phyloP scores from a whole-genome alignment of 202 grass and related monocot species.

The Cymbopogon flexuosus region DNA sequence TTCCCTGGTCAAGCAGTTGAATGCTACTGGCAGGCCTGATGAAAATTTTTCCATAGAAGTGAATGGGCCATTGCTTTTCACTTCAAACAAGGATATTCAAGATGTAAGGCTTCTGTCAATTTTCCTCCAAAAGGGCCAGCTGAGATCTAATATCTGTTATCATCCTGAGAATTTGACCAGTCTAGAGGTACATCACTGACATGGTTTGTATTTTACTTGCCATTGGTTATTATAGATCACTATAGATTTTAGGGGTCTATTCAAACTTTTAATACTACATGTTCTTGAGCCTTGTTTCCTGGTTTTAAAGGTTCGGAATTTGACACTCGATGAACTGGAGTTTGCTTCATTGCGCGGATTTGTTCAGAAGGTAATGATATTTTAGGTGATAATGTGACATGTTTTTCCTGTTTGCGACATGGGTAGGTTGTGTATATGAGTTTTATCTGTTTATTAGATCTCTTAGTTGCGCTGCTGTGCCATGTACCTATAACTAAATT shows the following conservation, averaged over 20 bases:
- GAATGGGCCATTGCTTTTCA: constrained; percentile 66
- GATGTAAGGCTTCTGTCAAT: constrained; percentile 62
- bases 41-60: constrained; percentile 82
- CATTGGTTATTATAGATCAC: constrained; percentile 24
- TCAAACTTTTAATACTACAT: constrained; percentile 27
- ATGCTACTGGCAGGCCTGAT: constrained; percentile 89
- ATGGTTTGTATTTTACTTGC: constrained; percentile 28
- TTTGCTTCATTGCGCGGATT: constrained; percentile 94
- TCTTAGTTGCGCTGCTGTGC: constrained; percentile 18
- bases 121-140: constrained; percentile 94
- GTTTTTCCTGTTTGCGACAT: constrained; percentile 14
- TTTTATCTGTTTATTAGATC: constrained; percentile 5
- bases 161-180: constrained; percentile 71
- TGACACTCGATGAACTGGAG: constrained; percentile 95
- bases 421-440: constrained; percentile 15
- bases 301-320: constrained; percentile 77
- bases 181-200: constrained; percentile 72
- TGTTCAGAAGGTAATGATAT: constrained; percentile 69
- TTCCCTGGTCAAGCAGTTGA: constrained; percentile 62
- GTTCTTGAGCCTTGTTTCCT: constrained; percentile 36
- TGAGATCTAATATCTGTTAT: constrained; percentile 89
- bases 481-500: constrained; percentile 14
- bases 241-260: background rate
- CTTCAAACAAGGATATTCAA: constrained; percentile 50
- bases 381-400: constrained; percentile 26